Base-by-base conservation (phyloP, 2,329 filamentous ascomycete species). In the Claviceps cyperi region DNA sequence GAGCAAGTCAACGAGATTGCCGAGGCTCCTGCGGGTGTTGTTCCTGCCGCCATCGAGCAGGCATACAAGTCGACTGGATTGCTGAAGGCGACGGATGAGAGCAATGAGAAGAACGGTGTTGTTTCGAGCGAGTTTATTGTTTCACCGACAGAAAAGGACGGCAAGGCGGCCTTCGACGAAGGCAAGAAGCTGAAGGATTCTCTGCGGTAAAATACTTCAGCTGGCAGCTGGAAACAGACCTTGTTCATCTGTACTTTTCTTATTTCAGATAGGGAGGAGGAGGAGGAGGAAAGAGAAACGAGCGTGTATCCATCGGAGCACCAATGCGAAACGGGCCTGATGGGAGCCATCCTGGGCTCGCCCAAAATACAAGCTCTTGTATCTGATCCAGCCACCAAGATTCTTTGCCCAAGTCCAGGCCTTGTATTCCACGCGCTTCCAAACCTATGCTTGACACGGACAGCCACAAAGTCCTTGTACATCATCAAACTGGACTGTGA, bases 1-100 rank as follows among this genome's bases (percentile, higher is more conserved):
- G 77, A 82, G 47, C 83, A 98, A 56, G 78, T 97, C 50, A 90
- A 94, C 57, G 92, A 97, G 68, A 86, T 96, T 53, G 91, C 91
- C 0, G 84, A 90, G 61, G 74, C 81, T 5, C 84, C 89, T 35
- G 79, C 87, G 0, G 91, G 90, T 1, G 74, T 76, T 1, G 75
- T 86, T 0, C 71, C 79, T 2, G 70, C 78, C 37, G 81, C 81
- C 2, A 65, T 83, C 9, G 75, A 74, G 55, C 56, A 69, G 44
- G 66, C 65, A 7, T 64, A 59, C 5, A 68, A 66, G 54, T 69
- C 68, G 15, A 67, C 68, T 53, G 50, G 56, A 5, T 54, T 32
- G 47, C 48, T 49, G 37, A 48, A 57, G 35, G 37, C 47, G 14
- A 48, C 43, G 13, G 51, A 49, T 35, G 59, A 62, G 47, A 58